Evolutionary conservation across 805 yeast genomes (phyloP).

Genomic region (Ogataea dorogensis): DNA sequence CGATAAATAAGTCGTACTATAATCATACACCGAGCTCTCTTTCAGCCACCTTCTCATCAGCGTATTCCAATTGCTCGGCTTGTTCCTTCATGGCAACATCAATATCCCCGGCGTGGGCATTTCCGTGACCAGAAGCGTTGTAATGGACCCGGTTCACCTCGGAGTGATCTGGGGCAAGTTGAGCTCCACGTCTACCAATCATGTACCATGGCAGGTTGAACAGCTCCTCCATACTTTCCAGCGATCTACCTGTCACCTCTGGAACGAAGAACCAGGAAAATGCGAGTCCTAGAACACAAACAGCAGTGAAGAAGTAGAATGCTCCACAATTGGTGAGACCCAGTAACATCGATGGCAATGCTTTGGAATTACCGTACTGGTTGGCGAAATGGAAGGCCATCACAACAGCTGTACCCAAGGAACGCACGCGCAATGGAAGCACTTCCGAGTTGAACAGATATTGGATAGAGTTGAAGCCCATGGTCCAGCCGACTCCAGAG

Average conservation of each 20-base stretch:
- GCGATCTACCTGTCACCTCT: slow-evolving; percentile 48
- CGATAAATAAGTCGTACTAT: too few species aligned
- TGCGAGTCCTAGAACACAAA: slow-evolving; percentile 40
- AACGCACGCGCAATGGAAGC: slow-evolving; percentile 50
- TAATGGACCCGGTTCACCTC: slow-evolving; percentile 19
- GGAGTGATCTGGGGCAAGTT: slow-evolving; percentile 47
- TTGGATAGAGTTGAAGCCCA: slow-evolving; percentile 58
- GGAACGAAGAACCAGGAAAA: slow-evolving; percentile 52
- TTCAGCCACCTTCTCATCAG: slow-evolving; percentile 12
- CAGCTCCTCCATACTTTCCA: slow-evolving; percentile 52
- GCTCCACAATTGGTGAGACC: slow-evolving; percentile 48
- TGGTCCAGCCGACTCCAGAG: slow-evolving; percentile 56
- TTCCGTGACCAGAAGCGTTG: slow-evolving; percentile 13
- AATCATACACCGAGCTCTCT: slow-evolving; percentile 7
- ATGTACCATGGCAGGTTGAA: slow-evolving; percentile 57
- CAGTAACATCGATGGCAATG: slow-evolving; percentile 50
- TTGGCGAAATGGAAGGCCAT: slow-evolving; percentile 58
- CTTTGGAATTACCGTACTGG: slow-evolving; percentile 57
- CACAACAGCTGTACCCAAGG: slow-evolving; percentile 47
- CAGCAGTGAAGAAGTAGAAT: slow-evolving; percentile 49
- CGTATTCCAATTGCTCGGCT: slow-evolving; percentile 14
- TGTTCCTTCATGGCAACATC: slow-evolving; percentile 13
- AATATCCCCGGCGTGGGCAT: slow-evolving; percentile 17
- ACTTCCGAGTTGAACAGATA: slow-evolving; percentile 55
- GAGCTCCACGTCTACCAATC: slow-evolving; percentile 53